These are phyloP conservation scores for Lupinus albus DNA, from an alignment of 306 rosid genomes.

Conservation along the genomic window DNA sequence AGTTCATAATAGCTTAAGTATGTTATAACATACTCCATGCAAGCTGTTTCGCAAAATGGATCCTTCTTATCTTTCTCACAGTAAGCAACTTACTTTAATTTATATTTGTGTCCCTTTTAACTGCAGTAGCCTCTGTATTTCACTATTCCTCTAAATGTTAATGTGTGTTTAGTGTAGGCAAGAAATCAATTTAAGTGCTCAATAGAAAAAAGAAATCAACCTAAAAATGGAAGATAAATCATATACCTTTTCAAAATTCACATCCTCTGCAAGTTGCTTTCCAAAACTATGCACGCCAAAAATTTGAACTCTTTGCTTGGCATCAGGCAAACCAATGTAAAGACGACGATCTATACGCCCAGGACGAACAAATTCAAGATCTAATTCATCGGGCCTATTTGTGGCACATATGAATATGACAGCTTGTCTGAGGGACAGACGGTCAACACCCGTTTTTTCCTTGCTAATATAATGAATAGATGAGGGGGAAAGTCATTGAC, in stretches of 20 bases:
- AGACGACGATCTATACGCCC: conserved; percentile 97
- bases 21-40: background rate
- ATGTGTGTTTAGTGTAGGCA: conserved; percentile 3
- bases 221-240: conserved; percentile 31
- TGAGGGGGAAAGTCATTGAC: conserved; percentile 25
- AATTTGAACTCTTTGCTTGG: conserved; percentile 81
- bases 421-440: conserved; percentile 91
- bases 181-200: conserved; percentile 33
- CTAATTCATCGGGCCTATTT: conserved; percentile 92
- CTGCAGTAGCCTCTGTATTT: conserved; percentile 4
- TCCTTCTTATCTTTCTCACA: conserved; percentile 8
- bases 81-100: background rate
- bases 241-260: conserved; percentile 72
- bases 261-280: conserved; percentile 80
- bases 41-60: conserved; percentile 21
- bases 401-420: conserved; percentile 97
- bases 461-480: conserved; percentile 59
- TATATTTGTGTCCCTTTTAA: background rate
- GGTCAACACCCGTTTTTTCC: conserved; percentile 85
- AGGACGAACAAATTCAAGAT: conserved; percentile 81
- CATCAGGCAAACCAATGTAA: conserved; percentile 92
- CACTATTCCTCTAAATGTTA: conserved; percentile 1
- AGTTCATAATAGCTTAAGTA: conserved; percentile 12
- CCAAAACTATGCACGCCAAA: conserved; percentile 86
- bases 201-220: conserved; percentile 5